Conservation (phyloP, 75 land plant genomes). For the Pinus taeda region DNA sequence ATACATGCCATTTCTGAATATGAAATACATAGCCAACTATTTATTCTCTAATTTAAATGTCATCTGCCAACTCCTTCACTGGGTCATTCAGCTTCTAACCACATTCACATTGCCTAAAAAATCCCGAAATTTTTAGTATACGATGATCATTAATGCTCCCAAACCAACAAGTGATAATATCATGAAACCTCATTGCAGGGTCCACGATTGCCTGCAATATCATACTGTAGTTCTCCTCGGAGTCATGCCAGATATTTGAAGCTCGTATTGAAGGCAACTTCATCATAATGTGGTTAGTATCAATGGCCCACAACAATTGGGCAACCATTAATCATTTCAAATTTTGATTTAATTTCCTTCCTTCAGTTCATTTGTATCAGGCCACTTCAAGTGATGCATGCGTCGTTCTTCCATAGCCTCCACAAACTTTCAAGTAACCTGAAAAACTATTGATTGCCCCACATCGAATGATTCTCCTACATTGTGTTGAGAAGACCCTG, state of each 20-base stretch:
- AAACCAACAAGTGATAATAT: slow-evolving; percentile 87
- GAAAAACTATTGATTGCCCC: slow-evolving; percentile 90
- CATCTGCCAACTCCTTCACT: slow-evolving; percentile 24
- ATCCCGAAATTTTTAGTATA: slow-evolving; percentile 59
- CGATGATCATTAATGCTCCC: slow-evolving; percentile 70
- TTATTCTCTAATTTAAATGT: slow-evolving; percentile 55
- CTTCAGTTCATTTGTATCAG: slow-evolving; percentile 47
- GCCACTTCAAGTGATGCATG: slow-evolving; percentile 87
- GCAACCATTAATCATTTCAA: slow-evolving; percentile 56
- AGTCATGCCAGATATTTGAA: slow-evolving; percentile 87
- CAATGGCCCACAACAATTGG: slow-evolving; percentile 94
- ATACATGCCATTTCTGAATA: too few species aligned
- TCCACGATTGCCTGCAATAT: slow-evolving; percentile 82
- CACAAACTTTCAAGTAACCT: slow-evolving; percentile 84
- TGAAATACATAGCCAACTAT: slow-evolving; percentile 42
- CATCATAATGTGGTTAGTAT: slow-evolving; percentile 87
- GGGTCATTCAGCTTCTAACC: slow-evolving; percentile 68
- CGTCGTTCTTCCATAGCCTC: slow-evolving; percentile 84
- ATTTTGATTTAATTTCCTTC: slow-evolving; percentile 54
- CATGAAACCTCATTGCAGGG: slow-evolving; percentile 71
- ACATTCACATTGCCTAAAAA: slow-evolving; percentile 66
- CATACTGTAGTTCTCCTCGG: slow-evolving; percentile 83
- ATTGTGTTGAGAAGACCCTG: slow-evolving; percentile 81
- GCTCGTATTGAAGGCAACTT: slow-evolving; percentile 78
- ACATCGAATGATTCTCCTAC: slow-evolving; percentile 86